phyloP scores from a whole-genome alignment of 106 monocot species.

The Iris macrosiphon region DNA sequence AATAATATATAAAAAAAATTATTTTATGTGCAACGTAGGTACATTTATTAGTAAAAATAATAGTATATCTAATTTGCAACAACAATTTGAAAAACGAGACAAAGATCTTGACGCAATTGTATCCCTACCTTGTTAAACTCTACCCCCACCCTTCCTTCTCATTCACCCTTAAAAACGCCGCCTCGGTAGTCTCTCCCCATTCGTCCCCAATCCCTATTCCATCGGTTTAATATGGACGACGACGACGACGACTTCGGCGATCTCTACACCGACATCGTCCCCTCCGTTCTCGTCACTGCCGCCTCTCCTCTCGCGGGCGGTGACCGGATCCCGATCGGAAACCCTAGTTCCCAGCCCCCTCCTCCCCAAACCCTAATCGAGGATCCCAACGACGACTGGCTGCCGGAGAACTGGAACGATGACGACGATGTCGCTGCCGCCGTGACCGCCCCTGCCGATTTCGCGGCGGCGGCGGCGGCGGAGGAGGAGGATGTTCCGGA shows the following conservation, averaged over 20 bases:
- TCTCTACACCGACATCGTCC: constrained; percentile 51
- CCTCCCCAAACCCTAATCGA: neutral
- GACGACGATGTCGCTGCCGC: neutral
- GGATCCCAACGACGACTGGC: too few species aligned
- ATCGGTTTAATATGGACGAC: constrained; percentile 17
- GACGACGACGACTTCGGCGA: constrained; percentile 65
- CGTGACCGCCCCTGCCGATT: too few species aligned
- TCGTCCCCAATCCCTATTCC: neutral
- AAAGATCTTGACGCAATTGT: too few species aligned
- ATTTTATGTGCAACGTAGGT: too few species aligned
- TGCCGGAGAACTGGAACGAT: too few species aligned
- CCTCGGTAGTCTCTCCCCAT: neutral
- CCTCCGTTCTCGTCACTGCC: neutral
- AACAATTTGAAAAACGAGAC: too few species aligned
- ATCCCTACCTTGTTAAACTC: too few species aligned
- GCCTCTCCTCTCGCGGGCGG: neutral
- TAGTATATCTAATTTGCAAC: neutral
- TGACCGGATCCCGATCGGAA: neutral
- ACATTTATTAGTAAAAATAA: too few species aligned
- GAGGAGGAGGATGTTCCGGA: too few species aligned
- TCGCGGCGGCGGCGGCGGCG: neutral
- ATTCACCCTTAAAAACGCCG: constrained; percentile 3
- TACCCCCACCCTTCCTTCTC: neutral
- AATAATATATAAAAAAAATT: too few species aligned
- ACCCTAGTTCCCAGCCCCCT: neutral